Conservation (phyloP, 2,329 filamentous ascomycete species). For the Zasmidium angulare region DNA sequence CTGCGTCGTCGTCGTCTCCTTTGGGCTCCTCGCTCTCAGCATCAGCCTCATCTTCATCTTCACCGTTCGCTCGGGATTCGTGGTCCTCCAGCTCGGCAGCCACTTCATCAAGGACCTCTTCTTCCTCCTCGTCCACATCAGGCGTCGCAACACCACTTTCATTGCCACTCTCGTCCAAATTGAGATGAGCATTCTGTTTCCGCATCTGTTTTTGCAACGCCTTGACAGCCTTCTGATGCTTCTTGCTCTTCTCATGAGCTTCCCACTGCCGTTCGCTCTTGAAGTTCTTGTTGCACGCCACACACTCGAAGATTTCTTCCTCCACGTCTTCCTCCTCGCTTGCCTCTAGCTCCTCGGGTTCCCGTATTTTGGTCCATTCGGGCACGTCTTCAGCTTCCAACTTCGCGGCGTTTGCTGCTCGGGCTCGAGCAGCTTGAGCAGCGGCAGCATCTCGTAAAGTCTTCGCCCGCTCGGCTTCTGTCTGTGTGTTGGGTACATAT, state of each 20-base stretch:
- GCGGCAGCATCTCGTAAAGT: constrained; percentile 73
- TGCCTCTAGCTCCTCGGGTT: constrained; percentile 53
- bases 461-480: constrained; percentile 77
- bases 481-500: constrained; percentile 73
- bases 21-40: neutral
- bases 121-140: constrained; percentile 33
- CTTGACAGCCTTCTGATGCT: constrained; percentile 84
- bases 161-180: constrained; percentile 40
- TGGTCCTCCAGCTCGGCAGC: constrained; percentile 26
- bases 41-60: constrained; percentile 5
- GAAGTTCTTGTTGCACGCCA: constrained; percentile 66
- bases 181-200: constrained; percentile 68
- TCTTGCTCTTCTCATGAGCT: constrained; percentile 93
- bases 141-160: constrained; percentile 35
- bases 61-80: constrained; percentile 9
- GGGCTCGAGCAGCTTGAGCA: constrained; percentile 78
- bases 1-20: constrained; percentile 10
- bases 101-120: constrained; percentile 26
- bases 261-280: constrained; percentile 91
- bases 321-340: constrained; percentile 50
- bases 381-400: constrained; percentile 64
- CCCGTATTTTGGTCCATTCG: constrained; percentile 69
- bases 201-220: constrained; percentile 79
- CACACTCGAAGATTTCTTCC: constrained; percentile 60
- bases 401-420: constrained; percentile 77